Conservation (phyloP, 805 yeast genomes). For the Candida tallmaniae region DNA sequence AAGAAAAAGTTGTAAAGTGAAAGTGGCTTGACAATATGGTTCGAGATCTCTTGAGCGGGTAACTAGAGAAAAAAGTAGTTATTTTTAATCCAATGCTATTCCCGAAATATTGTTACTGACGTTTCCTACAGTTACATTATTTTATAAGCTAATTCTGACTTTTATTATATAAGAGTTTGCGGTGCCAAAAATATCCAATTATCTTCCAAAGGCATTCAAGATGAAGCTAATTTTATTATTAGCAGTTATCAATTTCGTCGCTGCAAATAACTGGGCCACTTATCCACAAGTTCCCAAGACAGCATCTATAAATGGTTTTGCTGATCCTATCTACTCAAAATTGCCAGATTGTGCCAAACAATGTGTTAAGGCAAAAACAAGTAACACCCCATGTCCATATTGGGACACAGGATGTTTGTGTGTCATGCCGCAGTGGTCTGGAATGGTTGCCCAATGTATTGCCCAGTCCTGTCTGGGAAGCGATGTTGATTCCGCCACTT, state of each 20-base stretch:
- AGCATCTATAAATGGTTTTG: constrained; percentile 46
- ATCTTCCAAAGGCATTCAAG: not conserved
- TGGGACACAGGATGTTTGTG: constrained; percentile 52
- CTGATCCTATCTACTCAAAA: constrained; percentile 36
- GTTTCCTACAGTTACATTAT: no score
- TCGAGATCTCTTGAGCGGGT: no score
- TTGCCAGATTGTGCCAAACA: constrained; percentile 41
- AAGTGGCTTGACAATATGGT: no score
- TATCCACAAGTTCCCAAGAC: constrained; percentile 45
- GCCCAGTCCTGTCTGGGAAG: constrained; percentile 33
- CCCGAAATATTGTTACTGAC: no score
- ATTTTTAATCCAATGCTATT: no score
- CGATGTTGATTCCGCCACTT: constrained; percentile 35
- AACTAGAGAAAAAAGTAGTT: no score
- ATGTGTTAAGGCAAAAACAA: constrained; percentile 34
- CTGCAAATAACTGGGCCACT: constrained; percentile 35
- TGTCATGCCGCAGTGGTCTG: constrained; percentile 45
- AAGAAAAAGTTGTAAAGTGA: no score
- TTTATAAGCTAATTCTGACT: no score
- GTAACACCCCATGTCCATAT: constrained; percentile 48
- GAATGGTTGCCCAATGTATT: constrained; percentile 39
- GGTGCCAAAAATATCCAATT: no score
- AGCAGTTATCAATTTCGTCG: constrained; percentile 6
- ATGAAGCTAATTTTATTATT: not conserved
- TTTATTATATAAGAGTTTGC: no score